Evolutionary conservation across 495 filamentous ascomycete species (phyloP).

Genomic region (Parachaetomium inaequale): DNA sequence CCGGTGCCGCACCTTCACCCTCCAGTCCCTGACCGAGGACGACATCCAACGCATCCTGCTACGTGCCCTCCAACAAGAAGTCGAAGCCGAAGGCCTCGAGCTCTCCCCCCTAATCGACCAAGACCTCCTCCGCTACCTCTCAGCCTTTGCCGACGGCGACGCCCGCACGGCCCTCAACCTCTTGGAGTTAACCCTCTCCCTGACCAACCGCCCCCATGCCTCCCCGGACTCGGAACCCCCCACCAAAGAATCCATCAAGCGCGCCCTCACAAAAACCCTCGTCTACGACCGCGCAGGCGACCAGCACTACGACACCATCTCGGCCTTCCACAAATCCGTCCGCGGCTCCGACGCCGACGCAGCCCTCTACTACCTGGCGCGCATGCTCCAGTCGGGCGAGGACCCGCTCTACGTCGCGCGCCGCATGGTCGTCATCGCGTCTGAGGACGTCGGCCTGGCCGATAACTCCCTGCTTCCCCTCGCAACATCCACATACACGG

Average conservation of each 20-base stretch:
- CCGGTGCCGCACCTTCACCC: slow-evolving; percentile 83
- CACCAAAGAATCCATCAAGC: slow-evolving; percentile 68
- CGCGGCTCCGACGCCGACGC: slow-evolving; percentile 85
- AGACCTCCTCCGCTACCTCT: slow-evolving; percentile 74
- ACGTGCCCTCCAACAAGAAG: slow-evolving; percentile 65
- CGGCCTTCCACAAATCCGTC: slow-evolving; percentile 93
- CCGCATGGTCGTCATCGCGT: slow-evolving; percentile 85
- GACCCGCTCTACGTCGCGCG: slow-evolving; percentile 90
- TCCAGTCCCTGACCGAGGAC: slow-evolving; percentile 66
- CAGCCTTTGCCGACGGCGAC: slow-evolving; percentile 85
- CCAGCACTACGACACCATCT: slow-evolving; percentile 94
- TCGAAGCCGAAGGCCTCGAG: slow-evolving; percentile 23
- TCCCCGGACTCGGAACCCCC: slow-evolving; percentile 27
- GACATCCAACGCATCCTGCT: slow-evolving; percentile 69
- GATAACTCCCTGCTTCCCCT: slow-evolving; percentile 82
- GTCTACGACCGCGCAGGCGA: slow-evolving; percentile 95
- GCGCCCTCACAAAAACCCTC: slow-evolving; percentile 78
- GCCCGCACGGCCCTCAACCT: slow-evolving; percentile 90
- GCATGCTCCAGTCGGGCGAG: slow-evolving; percentile 95
- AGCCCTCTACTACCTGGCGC: slow-evolving; percentile 84
- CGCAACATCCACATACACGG: slow-evolving; percentile 77
- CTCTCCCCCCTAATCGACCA: slow-evolving; percentile 63
- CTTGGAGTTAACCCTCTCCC: slow-evolving; percentile 73
- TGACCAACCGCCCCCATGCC: slow-evolving; percentile 37
- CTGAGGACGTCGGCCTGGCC: slow-evolving; percentile 88